Conservation (phyloP, 495 filamentous ascomycete genomes). For the Trichocladium antarcticum region DNA sequence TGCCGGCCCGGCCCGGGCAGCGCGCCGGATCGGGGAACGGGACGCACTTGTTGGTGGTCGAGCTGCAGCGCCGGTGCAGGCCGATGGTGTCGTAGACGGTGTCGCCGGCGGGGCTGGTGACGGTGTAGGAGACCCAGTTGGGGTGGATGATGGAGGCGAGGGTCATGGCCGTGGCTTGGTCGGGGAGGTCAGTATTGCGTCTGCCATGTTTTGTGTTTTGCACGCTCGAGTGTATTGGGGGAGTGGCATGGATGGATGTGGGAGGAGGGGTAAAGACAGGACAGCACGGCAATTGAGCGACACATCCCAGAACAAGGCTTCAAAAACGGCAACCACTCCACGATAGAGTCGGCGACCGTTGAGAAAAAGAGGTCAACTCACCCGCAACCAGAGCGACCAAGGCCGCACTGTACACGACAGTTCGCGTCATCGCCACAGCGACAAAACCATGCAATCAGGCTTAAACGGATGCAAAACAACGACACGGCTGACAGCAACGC, state of each 20-base stretch:
- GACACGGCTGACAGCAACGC: not conserved
- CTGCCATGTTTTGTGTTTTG: too few species aligned
- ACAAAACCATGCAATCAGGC: not conserved
- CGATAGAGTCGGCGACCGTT: not conserved
- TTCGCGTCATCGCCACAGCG: conserved; percentile 35
- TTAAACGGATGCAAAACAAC: not conserved
- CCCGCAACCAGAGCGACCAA: conserved; percentile 49
- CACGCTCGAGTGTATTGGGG: too few species aligned
- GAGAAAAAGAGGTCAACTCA: conserved; percentile 30
- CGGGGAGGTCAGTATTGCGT: too few species aligned
- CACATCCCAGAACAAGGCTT: too few species aligned
- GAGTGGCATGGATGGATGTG: too few species aligned
- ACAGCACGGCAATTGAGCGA: too few species aligned
- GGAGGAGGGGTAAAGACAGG: too few species aligned
- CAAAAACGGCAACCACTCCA: too few species aligned
- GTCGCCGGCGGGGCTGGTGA: conserved; percentile 39
- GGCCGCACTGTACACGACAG: conserved; percentile 45
- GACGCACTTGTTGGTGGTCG: conserved; percentile 29
- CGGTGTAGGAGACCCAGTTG: conserved; percentile 68
- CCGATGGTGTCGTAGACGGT: conserved; percentile 61
- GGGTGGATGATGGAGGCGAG: conserved; percentile 63
- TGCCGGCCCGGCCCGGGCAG: too few species aligned
- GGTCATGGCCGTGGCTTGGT: conserved; percentile 74
- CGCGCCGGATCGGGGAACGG: conserved; percentile 53
- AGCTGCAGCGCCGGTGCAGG: conserved; percentile 67